Evolutionary conservation across 257 asterid species (phyloP).

Genomic region (Nicotiana tomentosiformis): DNA sequence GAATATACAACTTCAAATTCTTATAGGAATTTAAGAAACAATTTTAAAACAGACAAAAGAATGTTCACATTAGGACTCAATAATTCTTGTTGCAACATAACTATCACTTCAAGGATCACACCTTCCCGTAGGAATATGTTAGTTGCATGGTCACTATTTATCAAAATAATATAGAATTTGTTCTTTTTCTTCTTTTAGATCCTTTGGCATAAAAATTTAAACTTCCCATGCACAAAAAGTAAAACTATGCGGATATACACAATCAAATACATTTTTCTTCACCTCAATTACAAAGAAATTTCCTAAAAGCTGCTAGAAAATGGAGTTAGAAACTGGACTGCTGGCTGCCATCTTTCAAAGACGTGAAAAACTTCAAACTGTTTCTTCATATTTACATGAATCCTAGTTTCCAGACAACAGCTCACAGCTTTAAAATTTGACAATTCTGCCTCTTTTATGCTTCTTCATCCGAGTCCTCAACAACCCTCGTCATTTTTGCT

Average conservation of each 20-base stretch:
- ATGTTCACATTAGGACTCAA: background rate
- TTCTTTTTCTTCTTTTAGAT: background rate
- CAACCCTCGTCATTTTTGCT: constrained; percentile 38
- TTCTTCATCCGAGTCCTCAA: constrained; percentile 65
- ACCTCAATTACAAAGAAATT: background rate
- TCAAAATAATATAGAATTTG: background rate
- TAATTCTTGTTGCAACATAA: background rate
- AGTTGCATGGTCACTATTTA: background rate
- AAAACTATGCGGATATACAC: background rate
- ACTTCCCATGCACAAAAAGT: background rate
- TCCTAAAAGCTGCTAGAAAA: background rate
- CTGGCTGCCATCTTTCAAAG: background rate
- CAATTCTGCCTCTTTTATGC: background rate
- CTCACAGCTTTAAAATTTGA: background rate
- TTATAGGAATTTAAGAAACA: too few relatives aligned
- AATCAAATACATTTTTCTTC: background rate
- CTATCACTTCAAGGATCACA: background rate
- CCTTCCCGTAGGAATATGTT: background rate
- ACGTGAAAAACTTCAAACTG: background rate
- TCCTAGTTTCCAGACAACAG: background rate
- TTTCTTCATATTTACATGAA: background rate
- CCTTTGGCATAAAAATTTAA: background rate
- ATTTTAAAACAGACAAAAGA: background rate
- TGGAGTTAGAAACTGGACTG: background rate
- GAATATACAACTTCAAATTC: too few relatives aligned